Evolutionary conservation across 225 moss, liverwort and hornwort genomes (phyloP).

Genomic region (Marchantia paleacea): DNA sequence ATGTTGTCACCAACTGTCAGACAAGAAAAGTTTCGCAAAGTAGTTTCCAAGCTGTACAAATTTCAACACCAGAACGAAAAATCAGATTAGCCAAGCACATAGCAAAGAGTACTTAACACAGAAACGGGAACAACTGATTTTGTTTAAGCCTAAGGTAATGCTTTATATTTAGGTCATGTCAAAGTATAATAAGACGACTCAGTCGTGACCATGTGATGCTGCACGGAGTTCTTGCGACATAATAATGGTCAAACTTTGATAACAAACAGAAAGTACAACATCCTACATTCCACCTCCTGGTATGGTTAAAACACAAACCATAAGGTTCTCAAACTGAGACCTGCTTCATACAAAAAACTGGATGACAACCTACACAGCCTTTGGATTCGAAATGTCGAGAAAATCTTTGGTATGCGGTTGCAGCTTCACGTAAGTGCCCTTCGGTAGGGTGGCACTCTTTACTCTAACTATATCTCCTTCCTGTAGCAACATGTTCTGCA

Average conservation of each 20-base stretch:
- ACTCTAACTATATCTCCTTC: slow-evolving; percentile 97
- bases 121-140: no score
- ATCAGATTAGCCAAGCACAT: not conserved
- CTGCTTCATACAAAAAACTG: slow-evolving; percentile 13
- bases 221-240: no score
- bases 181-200: no score
- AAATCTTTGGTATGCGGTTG: slow-evolving; percentile 99
- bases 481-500: slow-evolving; percentile 98
- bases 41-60: slow-evolving; percentile 78
- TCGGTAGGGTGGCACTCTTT: slow-evolving; percentile 95
- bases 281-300: not conserved
- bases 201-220: no score
- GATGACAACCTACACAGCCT: slow-evolving; percentile 93
- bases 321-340: not conserved
- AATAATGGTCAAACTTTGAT: no score
- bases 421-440: slow-evolving; percentile 96
- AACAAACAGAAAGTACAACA: no score
- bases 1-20: slow-evolving; percentile 96
- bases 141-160: no score
- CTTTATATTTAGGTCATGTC: no score
- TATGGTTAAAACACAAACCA: slow-evolving; percentile 7
- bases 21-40: slow-evolving; percentile 93
- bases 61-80: not conserved
- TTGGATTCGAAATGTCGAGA: slow-evolving; percentile 96
- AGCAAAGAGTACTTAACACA: no score